phyloP scores from a whole-genome alignment of 108 stramenopile genomes.

The Nitzschia inconspicua region DNA sequence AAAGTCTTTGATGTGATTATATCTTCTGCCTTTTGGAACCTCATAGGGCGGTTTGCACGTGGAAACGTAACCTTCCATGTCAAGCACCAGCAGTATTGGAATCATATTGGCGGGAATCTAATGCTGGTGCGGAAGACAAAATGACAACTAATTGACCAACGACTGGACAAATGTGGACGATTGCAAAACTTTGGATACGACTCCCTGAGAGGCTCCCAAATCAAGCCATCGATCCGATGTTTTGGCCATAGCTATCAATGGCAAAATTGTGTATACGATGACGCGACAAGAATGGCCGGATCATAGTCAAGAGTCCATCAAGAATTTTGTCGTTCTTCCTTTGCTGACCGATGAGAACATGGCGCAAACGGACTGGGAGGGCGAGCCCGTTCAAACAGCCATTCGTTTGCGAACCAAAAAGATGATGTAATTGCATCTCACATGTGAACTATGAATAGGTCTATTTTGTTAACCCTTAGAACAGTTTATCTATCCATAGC shows the following conservation, averaged over 20 bases:
- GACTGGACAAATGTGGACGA: constrained; percentile 17
- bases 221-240: no score
- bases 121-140: constrained; percentile 17
- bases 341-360: constrained; percentile 15
- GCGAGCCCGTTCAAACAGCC: constrained; percentile 20
- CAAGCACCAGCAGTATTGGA: no score
- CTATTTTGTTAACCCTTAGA: no score
- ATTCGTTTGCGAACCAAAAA: constrained; percentile 16
- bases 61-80: no score
- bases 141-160: not conserved
- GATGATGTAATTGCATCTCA: constrained; percentile 11
- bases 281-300: constrained; percentile 18
- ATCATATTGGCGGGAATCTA: constrained; percentile 16
- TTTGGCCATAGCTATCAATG: constrained; percentile 28
- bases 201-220: constrained; percentile 7
- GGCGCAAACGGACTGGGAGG: constrained; percentile 29
- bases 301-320: constrained; percentile 7
- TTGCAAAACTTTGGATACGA: constrained; percentile 17
- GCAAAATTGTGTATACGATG: constrained; percentile 19
- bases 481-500: no score
- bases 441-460: constrained; percentile 30
- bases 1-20: no score
- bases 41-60: no score
- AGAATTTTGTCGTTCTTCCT: constrained; percentile 25
- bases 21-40: no score